These are phyloP conservation scores for Taxillus chinensis DNA, from an alignment of 164 flowering plant genomes.

Conservation along the genomic window DNA sequence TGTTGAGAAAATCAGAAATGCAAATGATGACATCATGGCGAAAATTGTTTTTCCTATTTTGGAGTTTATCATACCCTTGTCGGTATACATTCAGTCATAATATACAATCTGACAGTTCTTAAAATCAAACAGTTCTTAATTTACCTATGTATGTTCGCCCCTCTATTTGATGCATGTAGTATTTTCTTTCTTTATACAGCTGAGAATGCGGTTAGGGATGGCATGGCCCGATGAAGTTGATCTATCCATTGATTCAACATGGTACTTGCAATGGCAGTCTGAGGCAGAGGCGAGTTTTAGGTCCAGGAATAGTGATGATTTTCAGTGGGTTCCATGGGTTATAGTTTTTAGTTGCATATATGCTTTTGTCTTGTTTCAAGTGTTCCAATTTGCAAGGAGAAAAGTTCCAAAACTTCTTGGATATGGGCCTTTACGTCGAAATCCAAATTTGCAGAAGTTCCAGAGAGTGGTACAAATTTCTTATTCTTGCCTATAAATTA, in stretches of 20 bases:
- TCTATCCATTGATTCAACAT: slow-evolving; percentile 56
- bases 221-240: slow-evolving; percentile 77
- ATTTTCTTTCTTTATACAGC: slow-evolving; percentile 24
- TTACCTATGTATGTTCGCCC: background rate
- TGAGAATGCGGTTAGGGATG: slow-evolving; percentile 71
- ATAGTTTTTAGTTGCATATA: slow-evolving; percentile 39
- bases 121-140: background rate
- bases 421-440: slow-evolving; percentile 58
- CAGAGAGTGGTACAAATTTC: slow-evolving; percentile 51
- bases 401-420: slow-evolving; percentile 59
- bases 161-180: slow-evolving; percentile 2
- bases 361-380: slow-evolving; percentile 52
- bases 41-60: slow-evolving; percentile 54
- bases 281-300: slow-evolving; percentile 56
- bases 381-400: slow-evolving; percentile 47
- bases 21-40: slow-evolving; percentile 64
- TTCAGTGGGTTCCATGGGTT: slow-evolving; percentile 60
- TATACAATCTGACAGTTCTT: background rate
- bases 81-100: slow-evolving; percentile 25
- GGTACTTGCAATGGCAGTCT: slow-evolving; percentile 87
- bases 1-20: slow-evolving; percentile 29
- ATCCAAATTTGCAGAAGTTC: slow-evolving; percentile 57
- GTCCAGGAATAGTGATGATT: slow-evolving; percentile 41
- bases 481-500: background rate
- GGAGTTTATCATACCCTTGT: slow-evolving; percentile 61